A percentile compares a stretch with the other conserved stretches of the same genome.
phyloP scores from a whole-genome alignment of 75 land plant genomes.

The Cupressus sempervirens region DNA sequence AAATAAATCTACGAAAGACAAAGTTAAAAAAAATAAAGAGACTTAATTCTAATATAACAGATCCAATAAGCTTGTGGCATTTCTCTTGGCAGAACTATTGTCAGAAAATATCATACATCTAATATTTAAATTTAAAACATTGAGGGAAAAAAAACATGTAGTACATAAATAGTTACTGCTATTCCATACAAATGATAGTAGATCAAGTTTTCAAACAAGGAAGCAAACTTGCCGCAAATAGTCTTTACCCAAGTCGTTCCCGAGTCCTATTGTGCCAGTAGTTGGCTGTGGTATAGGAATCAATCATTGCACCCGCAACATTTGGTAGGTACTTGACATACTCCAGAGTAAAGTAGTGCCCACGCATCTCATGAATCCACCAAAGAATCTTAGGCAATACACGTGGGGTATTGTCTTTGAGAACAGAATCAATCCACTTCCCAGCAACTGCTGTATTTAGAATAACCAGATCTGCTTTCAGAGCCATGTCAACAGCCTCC shows the following conservation, averaged over 20 bases:
- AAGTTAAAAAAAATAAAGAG: background rate
- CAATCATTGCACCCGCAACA: conserved; percentile 92
- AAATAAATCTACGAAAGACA: too few relatives aligned
- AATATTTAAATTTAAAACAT: background rate
- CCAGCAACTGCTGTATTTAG: conserved; percentile 96
- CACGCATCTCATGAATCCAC: conserved; percentile 99
- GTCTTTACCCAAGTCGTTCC: conserved; percentile 56
- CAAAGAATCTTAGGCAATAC: conserved; percentile 81
- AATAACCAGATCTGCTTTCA: conserved; percentile 72
- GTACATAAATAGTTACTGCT: background rate
- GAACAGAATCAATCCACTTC: conserved; percentile 79
- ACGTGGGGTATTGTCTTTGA: conserved; percentile 41
- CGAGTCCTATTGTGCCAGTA: conserved; percentile 84
- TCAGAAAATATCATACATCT: background rate
- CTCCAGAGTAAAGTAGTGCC: conserved; percentile 79
- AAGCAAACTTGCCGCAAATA: conserved; percentile 5
- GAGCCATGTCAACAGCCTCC: conserved; percentile 50
- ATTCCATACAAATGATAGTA: background rate
- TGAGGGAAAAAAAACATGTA: background rate
- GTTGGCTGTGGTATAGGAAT: conserved; percentile 71
- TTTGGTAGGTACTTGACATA: conserved; percentile 81
- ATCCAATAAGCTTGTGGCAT: conserved; percentile 1
- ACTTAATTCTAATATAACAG: background rate
- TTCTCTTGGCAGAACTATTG: background rate
- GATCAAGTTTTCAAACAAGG: background rate